Conservation (phyloP, 306 rosid genomes). For the Fagus crenata region DNA sequence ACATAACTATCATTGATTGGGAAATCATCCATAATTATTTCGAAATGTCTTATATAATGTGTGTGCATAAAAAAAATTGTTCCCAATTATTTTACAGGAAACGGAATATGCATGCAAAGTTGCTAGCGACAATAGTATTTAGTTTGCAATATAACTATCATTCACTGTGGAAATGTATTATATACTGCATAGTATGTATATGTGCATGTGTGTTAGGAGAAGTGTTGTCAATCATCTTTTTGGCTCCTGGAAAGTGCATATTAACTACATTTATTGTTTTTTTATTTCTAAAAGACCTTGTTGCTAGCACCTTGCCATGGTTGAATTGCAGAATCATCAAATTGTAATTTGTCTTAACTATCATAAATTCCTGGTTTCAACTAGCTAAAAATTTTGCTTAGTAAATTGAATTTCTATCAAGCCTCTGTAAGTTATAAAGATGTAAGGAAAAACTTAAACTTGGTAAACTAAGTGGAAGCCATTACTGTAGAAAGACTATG, state of each 20-base stretch:
- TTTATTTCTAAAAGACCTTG: background rate
- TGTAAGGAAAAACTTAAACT: background rate
- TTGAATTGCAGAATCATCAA: background rate
- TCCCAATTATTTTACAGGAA: background rate
- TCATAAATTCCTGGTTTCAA: background rate
- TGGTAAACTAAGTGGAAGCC: conserved; percentile 19
- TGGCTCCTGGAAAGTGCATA: background rate
- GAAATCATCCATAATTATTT: background rate
- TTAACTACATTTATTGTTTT: background rate
- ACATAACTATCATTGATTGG: background rate
- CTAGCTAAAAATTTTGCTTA: background rate
- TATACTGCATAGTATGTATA: background rate
- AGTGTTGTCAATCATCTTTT: background rate
- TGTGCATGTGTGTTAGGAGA: background rate
- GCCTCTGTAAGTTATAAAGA: conserved; percentile 6
- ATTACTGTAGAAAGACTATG: conserved; percentile 80
- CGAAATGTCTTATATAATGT: background rate
- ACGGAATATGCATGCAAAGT: background rate
- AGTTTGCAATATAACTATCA: too few species aligned
- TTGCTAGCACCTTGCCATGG: background rate
- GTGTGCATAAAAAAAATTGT: background rate
- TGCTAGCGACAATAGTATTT: background rate
- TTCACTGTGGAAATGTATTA: background rate
- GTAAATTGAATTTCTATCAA: conserved; percentile 9
- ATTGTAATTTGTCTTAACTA: background rate